Evolutionary conservation across 2,329 filamentous ascomycete species (phyloP), one percentile per base, ranked within the genome.

Genomic region (Leptographium wingfieldii): DNA sequence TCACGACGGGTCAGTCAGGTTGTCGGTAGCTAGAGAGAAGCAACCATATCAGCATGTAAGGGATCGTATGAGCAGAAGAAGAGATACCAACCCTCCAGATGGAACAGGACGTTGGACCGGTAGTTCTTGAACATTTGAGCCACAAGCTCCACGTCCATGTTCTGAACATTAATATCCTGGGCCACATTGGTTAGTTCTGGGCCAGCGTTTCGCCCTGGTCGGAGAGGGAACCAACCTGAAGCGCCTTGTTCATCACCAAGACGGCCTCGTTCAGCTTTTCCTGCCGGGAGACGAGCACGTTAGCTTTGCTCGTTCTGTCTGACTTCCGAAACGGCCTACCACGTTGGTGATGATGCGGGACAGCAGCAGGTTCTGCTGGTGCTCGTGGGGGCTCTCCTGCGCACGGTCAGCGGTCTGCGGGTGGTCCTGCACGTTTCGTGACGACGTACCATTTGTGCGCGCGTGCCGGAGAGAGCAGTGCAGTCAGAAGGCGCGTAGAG

Each of bases 91-190:
- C 94, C 94, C 84, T 97, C 94, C 6, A 99, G 80, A 68, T 99
- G 94, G 72, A 99, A 97, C 6, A 97, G 77, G 16, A 97, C 92
- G 68, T 97, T 99, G 12, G 91, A 96, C 72, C 96, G 92, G 72
- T 99, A 99, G 74, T 97, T 99, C 77, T 97, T 96, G 79, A 97
- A 99, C 94, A 99, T 99, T 71, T 97, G 92, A 0, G 92, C 92
- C 5, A 97, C 94, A 3, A 97, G 81, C 75, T 97, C 94, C 43
- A 96, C 90, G 70, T 99, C 95, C 91, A 97, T 96, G 72, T 97
- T 99, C 69, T 96, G 89, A 60, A 96, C 86, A 69, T 97, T 97
- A 79, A 97, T 96, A 66, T 97, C 92, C 88, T 96, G 67, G 16
- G 27, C 5, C 3, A 1, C 2, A 22, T 52, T 12, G 22, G 33